A percentile compares a stretch with the other conserved stretches of the same genome.
Conservation (phyloP, 768 basidiomycete species). For the Suillus decipiens region DNA sequence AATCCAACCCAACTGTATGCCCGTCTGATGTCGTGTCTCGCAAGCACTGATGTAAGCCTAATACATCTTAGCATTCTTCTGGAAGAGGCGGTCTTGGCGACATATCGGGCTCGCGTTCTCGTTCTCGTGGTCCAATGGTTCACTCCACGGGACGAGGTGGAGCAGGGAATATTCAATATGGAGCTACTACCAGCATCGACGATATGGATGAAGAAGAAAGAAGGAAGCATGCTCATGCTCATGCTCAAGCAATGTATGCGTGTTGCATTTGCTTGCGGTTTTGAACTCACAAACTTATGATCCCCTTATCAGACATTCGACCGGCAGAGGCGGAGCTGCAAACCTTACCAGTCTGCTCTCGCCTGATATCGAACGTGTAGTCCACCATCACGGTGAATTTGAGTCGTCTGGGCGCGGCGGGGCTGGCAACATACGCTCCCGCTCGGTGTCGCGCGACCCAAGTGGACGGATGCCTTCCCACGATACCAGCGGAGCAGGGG, state of each 20-base stretch:
- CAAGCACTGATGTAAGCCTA: slow-evolving; percentile 5
- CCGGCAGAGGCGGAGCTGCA: slow-evolving; percentile 68
- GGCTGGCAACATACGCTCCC: slow-evolving; percentile 55
- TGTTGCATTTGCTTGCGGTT: no score
- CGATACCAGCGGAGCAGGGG: slow-evolving; percentile 27
- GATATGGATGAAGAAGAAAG: slow-evolving; percentile 36
- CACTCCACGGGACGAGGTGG: slow-evolving; percentile 67
- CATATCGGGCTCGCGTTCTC: slow-evolving; percentile 53
- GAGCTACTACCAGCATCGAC: slow-evolving; percentile 23
- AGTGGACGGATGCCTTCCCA: slow-evolving; percentile 23
- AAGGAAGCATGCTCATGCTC: slow-evolving; percentile 30
- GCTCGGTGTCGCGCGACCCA: slow-evolving; percentile 36
- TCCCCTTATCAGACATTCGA: slow-evolving; percentile 51
- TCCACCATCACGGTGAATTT: slow-evolving; percentile 28
- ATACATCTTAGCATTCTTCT: slow-evolving; percentile 47
- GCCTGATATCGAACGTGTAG: slow-evolving; percentile 40
- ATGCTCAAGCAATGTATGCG: slow-evolving; percentile 42
- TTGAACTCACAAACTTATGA: slow-evolving; percentile 11
- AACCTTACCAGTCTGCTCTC: slow-evolving; percentile 47
- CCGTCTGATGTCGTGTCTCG: background rate
- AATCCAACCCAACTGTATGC: slow-evolving; percentile 37
- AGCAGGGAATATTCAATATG: slow-evolving; percentile 53
- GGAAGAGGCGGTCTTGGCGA: slow-evolving; percentile 72
- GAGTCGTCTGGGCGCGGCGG: slow-evolving; percentile 61
- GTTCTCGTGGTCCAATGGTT: slow-evolving; percentile 41